phyloP scores from a whole-genome alignment of 83 land plant species.

The Thuja plicata region DNA sequence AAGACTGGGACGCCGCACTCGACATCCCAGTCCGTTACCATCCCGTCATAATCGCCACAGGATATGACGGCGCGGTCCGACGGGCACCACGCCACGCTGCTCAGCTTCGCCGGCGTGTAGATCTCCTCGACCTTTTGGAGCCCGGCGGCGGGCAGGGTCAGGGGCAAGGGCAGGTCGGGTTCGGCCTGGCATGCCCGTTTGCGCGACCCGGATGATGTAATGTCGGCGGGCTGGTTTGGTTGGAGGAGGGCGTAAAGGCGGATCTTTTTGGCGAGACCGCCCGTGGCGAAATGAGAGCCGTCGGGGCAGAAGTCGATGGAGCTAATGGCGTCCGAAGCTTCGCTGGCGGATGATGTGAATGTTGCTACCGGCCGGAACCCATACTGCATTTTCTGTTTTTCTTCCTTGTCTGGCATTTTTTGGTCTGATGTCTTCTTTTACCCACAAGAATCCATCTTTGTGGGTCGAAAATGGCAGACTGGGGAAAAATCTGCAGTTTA shows the following conservation, averaged over 20 bases:
- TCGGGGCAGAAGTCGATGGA: conserved; percentile 58
- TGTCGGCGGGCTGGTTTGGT: neutral
- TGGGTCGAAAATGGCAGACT: too few relatives aligned
- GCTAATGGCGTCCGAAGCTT: conserved; percentile 58
- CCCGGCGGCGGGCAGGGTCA: conserved; percentile 10
- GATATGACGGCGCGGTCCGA: conserved; percentile 38
- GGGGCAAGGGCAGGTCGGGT: too few relatives aligned
- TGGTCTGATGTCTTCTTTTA: too few relatives aligned
- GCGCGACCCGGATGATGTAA: neutral
- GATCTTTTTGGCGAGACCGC: conserved; percentile 76
- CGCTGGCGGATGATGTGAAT: neutral
- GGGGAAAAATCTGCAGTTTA: too few relatives aligned
- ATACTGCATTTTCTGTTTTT: too few relatives aligned
- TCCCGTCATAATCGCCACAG: conserved; percentile 85
- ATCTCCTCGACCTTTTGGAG: conserved; percentile 25
- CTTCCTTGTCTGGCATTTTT: too few relatives aligned
- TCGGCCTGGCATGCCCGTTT: conserved; percentile 7
- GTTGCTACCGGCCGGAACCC: conserved; percentile 20
- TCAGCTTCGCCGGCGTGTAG: conserved; percentile 80
- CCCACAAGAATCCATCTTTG: too few relatives aligned
- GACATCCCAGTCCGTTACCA: conserved; percentile 77
- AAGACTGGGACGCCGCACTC: conserved; percentile 38
- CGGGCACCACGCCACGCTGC: conserved; percentile 74
- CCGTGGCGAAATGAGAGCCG: conserved; percentile 58
- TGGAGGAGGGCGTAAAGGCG: conserved; percentile 35